A percentile compares a stretch with the other conserved stretches of the same genome.
Evolutionary conservation across 1,284 basidiomycete genomes (phyloP).

Genomic region (Microbotryum silenes-acaulis): DNA sequence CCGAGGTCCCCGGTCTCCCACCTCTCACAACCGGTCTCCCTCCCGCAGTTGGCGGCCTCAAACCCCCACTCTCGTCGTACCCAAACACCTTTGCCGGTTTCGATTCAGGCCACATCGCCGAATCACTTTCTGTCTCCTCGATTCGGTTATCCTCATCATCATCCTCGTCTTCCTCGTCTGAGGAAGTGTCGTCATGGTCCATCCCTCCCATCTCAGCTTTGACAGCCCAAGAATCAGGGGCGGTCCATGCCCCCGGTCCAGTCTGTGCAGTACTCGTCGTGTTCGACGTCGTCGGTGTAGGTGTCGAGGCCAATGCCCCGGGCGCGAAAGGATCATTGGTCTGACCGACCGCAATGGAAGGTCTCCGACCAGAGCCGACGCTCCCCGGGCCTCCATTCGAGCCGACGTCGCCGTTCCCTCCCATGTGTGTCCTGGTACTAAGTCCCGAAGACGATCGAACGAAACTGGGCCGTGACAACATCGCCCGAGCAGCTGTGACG

Average conservation of each 20-base stretch:
- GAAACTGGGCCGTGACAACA: too few species aligned
- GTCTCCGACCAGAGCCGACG: too few species aligned
- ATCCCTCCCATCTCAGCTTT: conserved; percentile 44
- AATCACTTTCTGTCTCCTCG: conserved; percentile 25
- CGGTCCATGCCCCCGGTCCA: conserved; percentile 43
- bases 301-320: conserved; percentile 2
- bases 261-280: conserved; percentile 6
- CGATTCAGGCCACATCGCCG: conserved; percentile 1
- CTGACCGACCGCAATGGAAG: too few species aligned
- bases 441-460: too few species aligned
- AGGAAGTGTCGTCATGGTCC: conserved; percentile 37
- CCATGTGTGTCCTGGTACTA: too few species aligned
- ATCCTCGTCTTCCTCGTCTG: conserved; percentile 39
- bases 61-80: not conserved
- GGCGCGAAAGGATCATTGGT: too few species aligned
- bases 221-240: conserved; percentile 50
- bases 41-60: conserved; percentile 16
- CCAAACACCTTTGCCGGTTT: conserved; percentile 20
- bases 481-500: too few species aligned
- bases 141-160: conserved; percentile 35
- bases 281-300: conserved; percentile 3
- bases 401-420: too few species aligned
- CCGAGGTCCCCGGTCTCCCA: conserved; percentile 29
- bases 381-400: too few species aligned
- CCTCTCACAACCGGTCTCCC: conserved; percentile 23